Base-by-base conservation (phyloP, 306 rosid species). In the Begonia fuchsioides region DNA sequence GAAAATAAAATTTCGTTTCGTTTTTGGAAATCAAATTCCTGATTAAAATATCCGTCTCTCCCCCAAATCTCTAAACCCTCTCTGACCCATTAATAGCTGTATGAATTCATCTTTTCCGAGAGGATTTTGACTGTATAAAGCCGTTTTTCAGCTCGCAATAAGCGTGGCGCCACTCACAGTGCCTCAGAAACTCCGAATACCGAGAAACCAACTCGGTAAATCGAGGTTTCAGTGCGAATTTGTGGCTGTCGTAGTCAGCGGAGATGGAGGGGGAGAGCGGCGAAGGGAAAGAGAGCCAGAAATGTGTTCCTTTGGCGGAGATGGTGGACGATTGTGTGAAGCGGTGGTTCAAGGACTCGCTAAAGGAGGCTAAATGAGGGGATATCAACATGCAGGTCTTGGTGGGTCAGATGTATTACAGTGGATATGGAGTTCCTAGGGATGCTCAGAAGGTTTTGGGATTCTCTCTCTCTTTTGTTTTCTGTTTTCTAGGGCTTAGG, bases 371-470 rank as follows among this genome's bases (percentile, higher is more conserved):
- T 43, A 90, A 77, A 67, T 65, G 66, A 1, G 95, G 98, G 13
- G 94, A 90, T 35, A 65, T 85, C 14, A 90, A 85, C 65, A 90
- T 90, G 98, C 95, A 90, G 76, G 75, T 90, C 39, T 68, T 85
- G 79, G 79, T 85, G 15, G 93, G 84, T 41, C 95, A 90, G 83
- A 90, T 90, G 98, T 90, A 85, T 59, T 76, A 49, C 43, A 80
- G 68, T 56, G 98, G 98, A 56, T 85, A 85, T 81, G 98, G 98
- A 12, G 61, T 81, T 55, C 67, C 92, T 45, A 79, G 79, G 77
- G 95, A 90, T 69, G 74, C 74, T 41, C 94, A 90, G 43, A 75
- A 79, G 98, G 95, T 90, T 14, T 16, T 26, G 8, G 35, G 39
- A 45, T 50, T 18, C 17, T 35, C 48, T 48, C 39, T 44, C 55